These are phyloP conservation scores for Hibiscus trionum DNA, from an alignment of 345 rosid genomes.

Conservation along the genomic window DNA sequence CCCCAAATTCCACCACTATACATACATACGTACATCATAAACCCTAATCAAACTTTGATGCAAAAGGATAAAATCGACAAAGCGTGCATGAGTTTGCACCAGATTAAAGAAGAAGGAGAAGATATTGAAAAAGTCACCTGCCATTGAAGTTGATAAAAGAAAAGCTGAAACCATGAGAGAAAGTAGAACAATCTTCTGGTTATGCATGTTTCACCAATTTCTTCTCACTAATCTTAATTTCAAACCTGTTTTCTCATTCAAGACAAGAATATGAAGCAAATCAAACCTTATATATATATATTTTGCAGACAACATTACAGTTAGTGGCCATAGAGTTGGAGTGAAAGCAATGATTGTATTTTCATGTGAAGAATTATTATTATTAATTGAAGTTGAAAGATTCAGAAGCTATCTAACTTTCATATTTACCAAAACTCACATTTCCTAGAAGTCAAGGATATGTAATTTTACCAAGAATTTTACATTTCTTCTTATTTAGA, in stretches of 20 bases:
- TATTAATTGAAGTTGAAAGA: too few relatives aligned
- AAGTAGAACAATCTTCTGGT: slow-evolving; percentile 10
- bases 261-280: background rate
- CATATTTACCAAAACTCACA: too few relatives aligned
- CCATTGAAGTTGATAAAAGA: slow-evolving; percentile 10
- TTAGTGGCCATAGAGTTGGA: background rate
- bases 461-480: too few relatives aligned
- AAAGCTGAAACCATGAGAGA: slow-evolving; percentile 9
- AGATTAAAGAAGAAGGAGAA: too few relatives aligned
- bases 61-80: background rate
- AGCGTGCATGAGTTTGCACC: background rate
- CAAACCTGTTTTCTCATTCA: background rate
- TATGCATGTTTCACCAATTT: background rate
- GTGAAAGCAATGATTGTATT: too few relatives aligned
- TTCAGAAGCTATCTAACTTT: too few relatives aligned
- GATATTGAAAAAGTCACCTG: background rate
- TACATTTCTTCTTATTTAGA: too few relatives aligned
- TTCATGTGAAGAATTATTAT: too few relatives aligned
- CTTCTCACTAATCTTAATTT: background rate
- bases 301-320: background rate
- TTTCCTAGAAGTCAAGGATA: too few relatives aligned
- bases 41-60: background rate
- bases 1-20: too few relatives aligned
- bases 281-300: background rate
- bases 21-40: too few relatives aligned